A percentile compares a stretch with the other conserved stretches of the same genome.
Conservation (phyloP, 2,329 filamentous ascomycete genomes). For the Epichloe festucae region DNA sequence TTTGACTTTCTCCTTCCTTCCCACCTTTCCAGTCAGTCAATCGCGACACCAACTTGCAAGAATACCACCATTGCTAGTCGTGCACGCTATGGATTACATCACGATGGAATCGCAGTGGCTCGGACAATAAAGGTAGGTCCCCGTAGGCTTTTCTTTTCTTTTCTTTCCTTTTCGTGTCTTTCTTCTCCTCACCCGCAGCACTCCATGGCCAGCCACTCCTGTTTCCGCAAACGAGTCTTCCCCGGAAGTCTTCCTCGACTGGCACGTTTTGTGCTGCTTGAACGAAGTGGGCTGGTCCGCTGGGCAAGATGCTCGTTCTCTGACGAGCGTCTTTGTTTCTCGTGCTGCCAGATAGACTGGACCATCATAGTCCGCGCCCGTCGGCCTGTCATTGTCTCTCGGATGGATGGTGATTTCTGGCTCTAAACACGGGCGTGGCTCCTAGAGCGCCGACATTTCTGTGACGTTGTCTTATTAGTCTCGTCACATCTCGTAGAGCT, state of each 20-base stretch:
- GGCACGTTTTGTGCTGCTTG: slow-evolving; percentile 23
- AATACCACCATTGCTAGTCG: neutral
- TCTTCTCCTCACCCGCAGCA: slow-evolving; percentile 11
- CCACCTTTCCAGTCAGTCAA: neutral
- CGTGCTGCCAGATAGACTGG: slow-evolving; percentile 31
- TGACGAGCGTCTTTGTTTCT: slow-evolving; percentile 5
- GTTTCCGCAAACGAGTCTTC: slow-evolving; percentile 20
- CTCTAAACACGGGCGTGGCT: slow-evolving; percentile 35
- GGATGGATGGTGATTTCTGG: slow-evolving; percentile 4
- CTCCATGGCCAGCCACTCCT: slow-evolving; percentile 19
- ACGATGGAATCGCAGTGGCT: neutral
- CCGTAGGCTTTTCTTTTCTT: neutral
- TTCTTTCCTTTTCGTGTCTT: neutral
- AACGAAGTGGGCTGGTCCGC: slow-evolving; percentile 25
- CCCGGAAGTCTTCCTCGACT: slow-evolving; percentile 21
- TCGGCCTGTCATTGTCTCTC: slow-evolving; percentile 12
- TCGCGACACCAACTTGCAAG: neutral
- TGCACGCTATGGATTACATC: neutral
- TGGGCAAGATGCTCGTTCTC: slow-evolving; percentile 1
- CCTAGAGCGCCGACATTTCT: slow-evolving; percentile 34
- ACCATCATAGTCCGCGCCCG: slow-evolving; percentile 43
- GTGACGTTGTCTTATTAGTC: neutral
- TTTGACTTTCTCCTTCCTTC: neutral
- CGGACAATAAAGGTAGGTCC: neutral
- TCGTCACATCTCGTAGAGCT: no score